These are phyloP conservation scores for Chaetomium sp. DNA, from an alignment of 2,329 filamentous ascomycete species.

Conservation along the genomic window DNA sequence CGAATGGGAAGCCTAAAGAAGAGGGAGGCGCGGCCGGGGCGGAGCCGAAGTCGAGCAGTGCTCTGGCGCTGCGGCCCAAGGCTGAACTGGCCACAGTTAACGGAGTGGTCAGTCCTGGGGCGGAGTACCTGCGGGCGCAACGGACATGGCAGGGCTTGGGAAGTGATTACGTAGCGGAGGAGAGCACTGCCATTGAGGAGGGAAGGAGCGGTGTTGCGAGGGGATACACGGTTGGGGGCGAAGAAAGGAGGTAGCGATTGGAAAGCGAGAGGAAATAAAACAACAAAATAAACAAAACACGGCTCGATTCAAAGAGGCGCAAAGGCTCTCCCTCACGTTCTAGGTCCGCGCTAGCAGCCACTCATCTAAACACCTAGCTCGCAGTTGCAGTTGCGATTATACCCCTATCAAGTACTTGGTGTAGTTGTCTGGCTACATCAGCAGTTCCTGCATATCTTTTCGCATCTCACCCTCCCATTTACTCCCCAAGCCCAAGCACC, in stretches of 20 bases:
- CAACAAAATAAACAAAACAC: neutral
- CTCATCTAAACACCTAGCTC: no score
- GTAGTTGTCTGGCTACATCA: no score
- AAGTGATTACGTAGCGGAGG: conserved; percentile 71
- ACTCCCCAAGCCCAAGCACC: no score
- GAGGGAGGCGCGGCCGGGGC: conserved; percentile 28
- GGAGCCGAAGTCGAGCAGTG: conserved; percentile 35
- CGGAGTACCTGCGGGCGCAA: conserved; percentile 79
- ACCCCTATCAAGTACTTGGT: no score
- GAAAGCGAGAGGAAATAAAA: neutral
- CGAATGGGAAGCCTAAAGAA: conserved; percentile 30
- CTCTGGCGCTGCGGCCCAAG: conserved; percentile 58
- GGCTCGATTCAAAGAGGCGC: no score
- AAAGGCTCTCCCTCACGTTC: no score
- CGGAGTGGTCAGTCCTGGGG: conserved; percentile 85
- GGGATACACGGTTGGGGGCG: conserved; percentile 74
- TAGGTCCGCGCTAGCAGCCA: no score
- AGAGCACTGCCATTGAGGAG: conserved; percentile 75
- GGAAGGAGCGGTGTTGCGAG: conserved; percentile 85
- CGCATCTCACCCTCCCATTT: no score
- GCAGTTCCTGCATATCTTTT: no score
- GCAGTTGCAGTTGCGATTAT: no score
- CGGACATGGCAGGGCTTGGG: conserved; percentile 91
- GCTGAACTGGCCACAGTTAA: conserved; percentile 80
- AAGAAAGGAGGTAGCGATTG: conserved; percentile 29